Evolutionary conservation across 177 flowering plant genomes (phyloP), one percentile per base, ranked within the genome.

Genomic region (Telopea speciosissima): DNA sequence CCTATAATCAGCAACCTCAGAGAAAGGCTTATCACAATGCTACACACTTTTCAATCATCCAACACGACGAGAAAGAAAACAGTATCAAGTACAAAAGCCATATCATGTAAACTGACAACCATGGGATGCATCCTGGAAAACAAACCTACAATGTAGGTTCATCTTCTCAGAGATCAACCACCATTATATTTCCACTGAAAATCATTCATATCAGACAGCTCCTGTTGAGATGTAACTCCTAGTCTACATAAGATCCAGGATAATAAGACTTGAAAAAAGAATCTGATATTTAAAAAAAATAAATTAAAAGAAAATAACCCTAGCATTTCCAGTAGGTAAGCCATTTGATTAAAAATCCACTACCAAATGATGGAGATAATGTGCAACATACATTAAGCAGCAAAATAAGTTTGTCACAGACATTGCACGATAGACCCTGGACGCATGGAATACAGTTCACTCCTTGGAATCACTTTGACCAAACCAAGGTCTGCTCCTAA

Each of bases 381-480:
- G 69, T 75, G 80, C 67, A 76, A 78, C 84, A 84, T 80, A 82
- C 83, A 83, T 80, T 76, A 81, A 68, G 76, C 66, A 76, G 82
- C 74, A 73, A 76, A 70, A 81, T 77, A 76, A 72, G 78, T 78
- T 78, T 65, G 80, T 73, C 79, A 85, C 82, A 84, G 72, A 74
- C 77, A 80, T 52, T 72, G 82, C 79, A 78, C 22, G 70, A 77
- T 69, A 58, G 75, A 71, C 58, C 75, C 73, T 63, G 63, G 76
- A 42, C 11, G 68, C 71, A 63, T 58, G 72, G 64, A 71, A 75
- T 73, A 81, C 74, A 81, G 72, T 60, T 67, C 42, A 79, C 76
- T 75, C 68, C 74, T 70, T 70, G 70, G 74, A 58, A 70, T 69
- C 66, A 70, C 62, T 73, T 61, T 67, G 68, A 83, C 66, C 80